Conservation (phyloP, 2,329 filamentous ascomycete genomes). For the Nothophaeocryptopus gaeumannii region DNA sequence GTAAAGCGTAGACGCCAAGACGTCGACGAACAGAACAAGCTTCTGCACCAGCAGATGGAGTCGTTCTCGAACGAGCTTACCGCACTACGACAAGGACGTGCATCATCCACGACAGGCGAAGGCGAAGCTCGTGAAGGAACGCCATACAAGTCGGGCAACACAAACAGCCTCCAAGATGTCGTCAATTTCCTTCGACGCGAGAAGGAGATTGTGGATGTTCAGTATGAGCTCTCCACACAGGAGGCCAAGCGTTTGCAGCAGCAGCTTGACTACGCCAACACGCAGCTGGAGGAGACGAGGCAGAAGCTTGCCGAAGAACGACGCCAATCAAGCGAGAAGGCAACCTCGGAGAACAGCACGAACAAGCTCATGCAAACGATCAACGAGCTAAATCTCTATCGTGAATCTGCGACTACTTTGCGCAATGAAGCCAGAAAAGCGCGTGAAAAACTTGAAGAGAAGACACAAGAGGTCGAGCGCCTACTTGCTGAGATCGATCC, state of each 20-base stretch:
- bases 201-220: slow-evolving; percentile 97
- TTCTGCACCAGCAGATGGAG: slow-evolving; percentile 87
- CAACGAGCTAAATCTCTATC: slow-evolving; percentile 91
- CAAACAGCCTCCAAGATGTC: slow-evolving; percentile 79
- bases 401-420: slow-evolving; percentile 88
- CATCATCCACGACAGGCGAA: slow-evolving; percentile 48
- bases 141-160: slow-evolving; percentile 15
- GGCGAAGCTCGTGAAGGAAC: slow-evolving; percentile 48
- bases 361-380: slow-evolving; percentile 91
- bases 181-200: slow-evolving; percentile 89
- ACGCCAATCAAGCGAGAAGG: slow-evolving; percentile 68
- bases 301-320: slow-evolving; percentile 90
- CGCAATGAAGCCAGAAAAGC: slow-evolving; percentile 81
- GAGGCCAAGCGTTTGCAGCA: slow-evolving; percentile 87
- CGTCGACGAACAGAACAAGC: slow-evolving; percentile 80
- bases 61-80: slow-evolving; percentile 72
- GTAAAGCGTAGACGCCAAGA: slow-evolving; percentile 77
- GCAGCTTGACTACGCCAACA: slow-evolving; percentile 81
- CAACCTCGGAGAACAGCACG: slow-evolving; percentile 72
- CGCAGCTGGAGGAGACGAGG: slow-evolving; percentile 82
- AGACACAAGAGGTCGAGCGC: slow-evolving; percentile 70
- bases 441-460: slow-evolving; percentile 71
- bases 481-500: slow-evolving; percentile 75
- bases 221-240: slow-evolving; percentile 83
- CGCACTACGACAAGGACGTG: slow-evolving; percentile 72